phyloP scores from a whole-genome alignment of 352 stramenopile genomes.

The Globisporangium acanthophoron region DNA sequence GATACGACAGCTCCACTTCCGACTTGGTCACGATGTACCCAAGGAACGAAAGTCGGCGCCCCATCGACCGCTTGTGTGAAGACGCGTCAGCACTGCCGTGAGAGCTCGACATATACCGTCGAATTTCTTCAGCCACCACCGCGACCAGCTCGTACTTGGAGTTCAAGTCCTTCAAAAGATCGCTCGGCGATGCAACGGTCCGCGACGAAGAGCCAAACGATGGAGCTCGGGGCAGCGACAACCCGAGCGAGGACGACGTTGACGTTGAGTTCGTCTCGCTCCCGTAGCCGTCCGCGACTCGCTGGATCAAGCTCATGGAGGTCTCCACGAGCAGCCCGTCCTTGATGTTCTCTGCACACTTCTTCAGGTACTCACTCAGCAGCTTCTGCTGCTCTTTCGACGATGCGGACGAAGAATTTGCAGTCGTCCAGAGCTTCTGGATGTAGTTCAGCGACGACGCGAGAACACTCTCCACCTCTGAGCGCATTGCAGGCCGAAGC shows the following conservation, averaged over 20 bases:
- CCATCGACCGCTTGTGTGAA: conserved; percentile 15
- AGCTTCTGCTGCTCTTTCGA: conserved; percentile 75
- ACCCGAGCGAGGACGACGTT: conserved; percentile 24
- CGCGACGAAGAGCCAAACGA: conserved; percentile 17
- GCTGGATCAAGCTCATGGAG: conserved; percentile 75
- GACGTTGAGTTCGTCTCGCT: conserved; percentile 26
- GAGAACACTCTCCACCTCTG: conserved; percentile 50
- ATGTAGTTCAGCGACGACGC: conserved; percentile 70
- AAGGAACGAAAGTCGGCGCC: conserved; percentile 65
- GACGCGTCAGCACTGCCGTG: not conserved
- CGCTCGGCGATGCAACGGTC: conserved; percentile 36
- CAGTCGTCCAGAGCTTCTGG: conserved; percentile 53
- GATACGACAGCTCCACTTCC: conserved; percentile 59
- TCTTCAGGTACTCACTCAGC: conserved; percentile 63
- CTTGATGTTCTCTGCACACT: conserved; percentile 68
- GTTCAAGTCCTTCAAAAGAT: conserved; percentile 68
- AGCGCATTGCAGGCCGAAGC: conserved; percentile 31
- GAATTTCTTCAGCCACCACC: conserved; percentile 55
- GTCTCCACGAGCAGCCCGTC: conserved; percentile 46
- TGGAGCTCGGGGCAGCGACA: conserved; percentile 26
- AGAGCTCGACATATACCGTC: conserved; percentile 23
- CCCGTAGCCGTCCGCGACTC: conserved; percentile 50
- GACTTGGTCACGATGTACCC: conserved; percentile 71
- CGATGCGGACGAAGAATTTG: conserved; percentile 34
- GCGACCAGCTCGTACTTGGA: conserved; percentile 50